Percentiles rank a stretch among this genome's conserved stretches.
phyloP scores from a whole-genome alignment of 2,329 filamentous ascomycete genomes.

The Phialophora expanda region DNA sequence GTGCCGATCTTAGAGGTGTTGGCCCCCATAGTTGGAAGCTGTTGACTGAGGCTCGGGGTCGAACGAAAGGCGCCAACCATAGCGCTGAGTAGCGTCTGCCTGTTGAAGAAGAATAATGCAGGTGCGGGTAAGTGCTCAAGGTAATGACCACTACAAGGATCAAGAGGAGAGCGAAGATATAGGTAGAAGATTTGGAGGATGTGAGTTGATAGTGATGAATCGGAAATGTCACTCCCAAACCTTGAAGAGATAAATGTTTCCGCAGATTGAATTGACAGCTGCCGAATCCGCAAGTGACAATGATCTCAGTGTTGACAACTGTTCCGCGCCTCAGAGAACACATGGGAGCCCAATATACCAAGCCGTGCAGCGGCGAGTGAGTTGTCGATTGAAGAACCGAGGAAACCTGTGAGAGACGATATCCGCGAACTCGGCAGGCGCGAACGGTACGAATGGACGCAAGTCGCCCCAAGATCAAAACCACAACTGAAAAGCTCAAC shows the following conservation, averaged over 20 bases:
- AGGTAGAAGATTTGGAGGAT: not conserved
- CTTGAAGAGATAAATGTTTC: not conserved
- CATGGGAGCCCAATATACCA: not conserved
- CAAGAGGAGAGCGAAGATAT: no score
- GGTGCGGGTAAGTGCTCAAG: not conserved
- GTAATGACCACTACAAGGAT: not conserved
- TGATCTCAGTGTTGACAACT: not conserved
- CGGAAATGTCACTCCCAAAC: conserved; percentile 1
- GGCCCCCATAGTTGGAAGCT: conserved; percentile 25
- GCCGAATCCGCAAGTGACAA: not conserved
- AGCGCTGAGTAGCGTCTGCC: not conserved
- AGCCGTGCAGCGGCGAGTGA: no score
- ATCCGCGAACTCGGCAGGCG: not conserved
- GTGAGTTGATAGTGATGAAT: not conserved
- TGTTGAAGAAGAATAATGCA: not conserved
- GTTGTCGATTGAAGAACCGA: not conserved
- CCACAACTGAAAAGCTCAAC: not conserved
- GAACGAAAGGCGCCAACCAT: not conserved
- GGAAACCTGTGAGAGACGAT: not conserved
- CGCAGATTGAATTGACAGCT: not conserved
- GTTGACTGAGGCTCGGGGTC: not conserved
- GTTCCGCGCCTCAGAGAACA: not conserved
- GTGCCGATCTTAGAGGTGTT: conserved; percentile 23
- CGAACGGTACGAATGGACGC: not conserved
- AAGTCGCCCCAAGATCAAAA: not conserved